These are phyloP conservation scores for Epichloe uncinata DNA, from an alignment of 2,329 filamentous ascomycete species.

Conservation along the genomic window DNA sequence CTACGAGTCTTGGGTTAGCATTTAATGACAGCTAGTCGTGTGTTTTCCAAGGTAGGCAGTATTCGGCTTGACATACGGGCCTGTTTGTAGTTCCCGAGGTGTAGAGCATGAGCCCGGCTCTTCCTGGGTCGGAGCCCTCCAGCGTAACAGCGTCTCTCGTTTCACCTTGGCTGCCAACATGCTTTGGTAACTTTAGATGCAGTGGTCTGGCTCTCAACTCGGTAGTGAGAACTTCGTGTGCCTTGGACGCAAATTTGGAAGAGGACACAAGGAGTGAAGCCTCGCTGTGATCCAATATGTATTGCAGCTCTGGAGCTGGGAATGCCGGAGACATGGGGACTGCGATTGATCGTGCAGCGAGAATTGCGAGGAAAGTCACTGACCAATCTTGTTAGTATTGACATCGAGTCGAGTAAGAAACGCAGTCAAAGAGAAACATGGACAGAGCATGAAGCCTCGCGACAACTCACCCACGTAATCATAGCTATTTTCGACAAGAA, in stretches of 20 bases:
- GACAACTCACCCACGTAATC: conserved; percentile 78
- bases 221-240: conserved; percentile 56
- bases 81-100: conserved; percentile 91
- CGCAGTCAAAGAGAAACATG: neutral
- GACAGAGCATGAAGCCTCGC: neutral
- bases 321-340: conserved; percentile 82
- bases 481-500: conserved; percentile 92
- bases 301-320: conserved; percentile 72
- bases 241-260: conserved; percentile 62
- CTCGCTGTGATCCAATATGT: conserved; percentile 81
- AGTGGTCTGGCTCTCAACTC: conserved; percentile 49
- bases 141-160: conserved; percentile 43
- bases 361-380: conserved; percentile 83
- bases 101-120: conserved; percentile 90
- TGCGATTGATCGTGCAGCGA: conserved; percentile 78
- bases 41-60: conserved; percentile 3
- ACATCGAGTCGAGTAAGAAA: neutral
- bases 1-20: conserved; percentile 21
- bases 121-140: conserved; percentile 37
- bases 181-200: conserved; percentile 57
- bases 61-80: conserved; percentile 40
- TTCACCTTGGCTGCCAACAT: conserved; percentile 29
- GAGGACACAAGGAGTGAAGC: conserved; percentile 69
- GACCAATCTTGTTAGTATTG: conserved; percentile 2
- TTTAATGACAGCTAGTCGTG: no score